Evolutionary conservation across 176 grass and related monocot genomes (phyloP), one percentile per base, ranked within the genome.

Genomic region (Tuctoria greenei): DNA sequence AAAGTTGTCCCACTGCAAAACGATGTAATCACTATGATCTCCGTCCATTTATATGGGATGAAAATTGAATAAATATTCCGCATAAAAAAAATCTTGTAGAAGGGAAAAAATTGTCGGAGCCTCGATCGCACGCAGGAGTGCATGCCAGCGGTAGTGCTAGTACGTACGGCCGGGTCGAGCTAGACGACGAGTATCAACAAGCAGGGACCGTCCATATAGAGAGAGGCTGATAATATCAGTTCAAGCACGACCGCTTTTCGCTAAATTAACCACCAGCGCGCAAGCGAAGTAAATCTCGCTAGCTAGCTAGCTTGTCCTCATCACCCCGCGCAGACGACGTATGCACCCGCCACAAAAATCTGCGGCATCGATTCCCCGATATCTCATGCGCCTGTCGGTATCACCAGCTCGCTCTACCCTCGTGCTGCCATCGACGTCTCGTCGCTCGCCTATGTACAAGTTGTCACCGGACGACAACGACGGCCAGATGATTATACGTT

Each of bases 391-490:
- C 20, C 51, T 55, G 8, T 56, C 52, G n/a, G 24, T 8, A 56
- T n/a, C 52, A 21, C n/a, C n/a, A n/a, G n/a, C 52, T 4, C 8
- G 20, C 52, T 56, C 52, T 56, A 10, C 52, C 35, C 8, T 74
- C 54, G 17, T 50, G 42, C 42, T 63, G 73, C 67, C 82, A 20
- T 18, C 3, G 66, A 78, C 82, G 57, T 71, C 16, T 51, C 47
- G 47, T 59, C 37, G 71, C n/a, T 76, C 10, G 40, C 40, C n/a
- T n/a, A n/a, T 25, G 12, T 11, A 35, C 70, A 36, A 20, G 39
- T 60, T 59, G n/a, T 42, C 26, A 41, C 27, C 20, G 36, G 6
- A 11, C 10, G 74, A 84, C 37, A 72, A 61, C n/a, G 75, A 78
- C 74, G 12, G 58, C 46, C 20, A 1, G 61, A 35, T 31, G 8